A percentile compares a stretch with the other conserved stretches of the same genome.
Evolutionary conservation across 2,329 filamentous ascomycete species (phyloP).

Genomic region (Stagonosporopsis vannaccii): DNA sequence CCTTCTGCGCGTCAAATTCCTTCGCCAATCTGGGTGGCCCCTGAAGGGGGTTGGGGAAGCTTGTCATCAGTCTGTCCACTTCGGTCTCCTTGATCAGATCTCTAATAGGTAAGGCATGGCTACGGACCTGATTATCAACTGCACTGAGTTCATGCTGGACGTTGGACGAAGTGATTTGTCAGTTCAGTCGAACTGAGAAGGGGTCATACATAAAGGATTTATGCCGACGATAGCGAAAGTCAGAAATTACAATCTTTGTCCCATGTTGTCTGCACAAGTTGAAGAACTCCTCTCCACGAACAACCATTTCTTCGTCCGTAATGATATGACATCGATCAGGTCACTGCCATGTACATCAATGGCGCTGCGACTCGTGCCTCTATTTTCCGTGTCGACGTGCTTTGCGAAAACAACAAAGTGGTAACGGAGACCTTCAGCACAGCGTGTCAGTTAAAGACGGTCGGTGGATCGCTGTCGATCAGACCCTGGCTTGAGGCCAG

Average conservation of each 20-base stretch:
- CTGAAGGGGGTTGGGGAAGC: not conserved
- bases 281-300: no score
- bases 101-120: not conserved
- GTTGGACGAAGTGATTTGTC: not conserved
- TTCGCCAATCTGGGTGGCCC: not conserved
- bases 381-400: not conserved
- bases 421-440: not conserved
- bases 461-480: conserved; percentile 4
- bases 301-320: not conserved
- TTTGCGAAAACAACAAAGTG: not conserved
- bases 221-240: not conserved
- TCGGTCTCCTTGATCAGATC: not conserved
- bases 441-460: not conserved
- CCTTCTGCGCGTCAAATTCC: not conserved
- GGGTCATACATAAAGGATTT: not conserved
- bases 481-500: conserved; percentile 16
- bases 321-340: not conserved
- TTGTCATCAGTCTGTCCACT: not conserved
- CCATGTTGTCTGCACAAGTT: no score
- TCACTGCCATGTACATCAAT: no score
- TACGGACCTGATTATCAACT: not conserved
- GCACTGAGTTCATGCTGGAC: not conserved
- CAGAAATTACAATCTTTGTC: not conserved
- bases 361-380: no score
- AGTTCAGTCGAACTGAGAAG: not conserved